Conservation (phyloP, 768 basidiomycete species). For the Lactarius sanguifluus region DNA sequence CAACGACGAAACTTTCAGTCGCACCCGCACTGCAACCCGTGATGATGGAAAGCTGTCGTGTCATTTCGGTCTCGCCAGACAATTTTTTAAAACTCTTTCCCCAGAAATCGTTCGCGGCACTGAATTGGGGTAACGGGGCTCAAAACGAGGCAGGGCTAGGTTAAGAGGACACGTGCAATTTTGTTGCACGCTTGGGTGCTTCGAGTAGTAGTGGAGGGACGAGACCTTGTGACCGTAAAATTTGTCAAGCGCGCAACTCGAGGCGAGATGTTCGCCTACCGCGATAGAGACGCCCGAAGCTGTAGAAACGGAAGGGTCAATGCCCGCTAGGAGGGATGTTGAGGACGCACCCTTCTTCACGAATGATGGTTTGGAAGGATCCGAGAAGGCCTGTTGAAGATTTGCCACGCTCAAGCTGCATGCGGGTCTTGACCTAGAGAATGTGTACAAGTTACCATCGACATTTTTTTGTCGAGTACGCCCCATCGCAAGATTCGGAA, state of each 20-base stretch:
- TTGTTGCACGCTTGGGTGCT: slow-evolving; percentile 97
- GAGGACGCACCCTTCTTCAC: slow-evolving; percentile 81
- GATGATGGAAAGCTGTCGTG: slow-evolving; percentile 77
- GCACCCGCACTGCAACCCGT: slow-evolving; percentile 96
- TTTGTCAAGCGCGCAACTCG: background rate
- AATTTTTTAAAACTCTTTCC: slow-evolving; percentile 69
- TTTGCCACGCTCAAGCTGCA: slow-evolving; percentile 93
- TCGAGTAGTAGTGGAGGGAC: slow-evolving; percentile 95
- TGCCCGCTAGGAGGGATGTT: slow-evolving; percentile 26
- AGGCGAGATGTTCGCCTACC: slow-evolving; percentile 44
- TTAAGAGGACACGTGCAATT: slow-evolving; percentile 62
- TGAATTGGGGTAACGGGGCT: slow-evolving; percentile 22
- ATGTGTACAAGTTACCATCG: slow-evolving; percentile 21
- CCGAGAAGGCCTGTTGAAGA: slow-evolving; percentile 73
- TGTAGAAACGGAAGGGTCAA: slow-evolving; percentile 35
- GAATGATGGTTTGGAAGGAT: slow-evolving; percentile 79
- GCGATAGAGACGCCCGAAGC: slow-evolving; percentile 82
- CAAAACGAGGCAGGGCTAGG: slow-evolving; percentile 16
- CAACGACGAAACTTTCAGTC: slow-evolving; percentile 92
- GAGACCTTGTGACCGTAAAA: slow-evolving; percentile 52
- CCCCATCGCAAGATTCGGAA: slow-evolving; percentile 1
- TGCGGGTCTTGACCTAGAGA: slow-evolving; percentile 90
- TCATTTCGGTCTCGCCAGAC: slow-evolving; percentile 81
- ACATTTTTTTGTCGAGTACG: background rate
- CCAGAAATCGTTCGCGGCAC: slow-evolving; percentile 94